These are phyloP conservation scores for Gardenia jasminoides DNA, from an alignment of 257 asterid genomes.

Conservation along the genomic window DNA sequence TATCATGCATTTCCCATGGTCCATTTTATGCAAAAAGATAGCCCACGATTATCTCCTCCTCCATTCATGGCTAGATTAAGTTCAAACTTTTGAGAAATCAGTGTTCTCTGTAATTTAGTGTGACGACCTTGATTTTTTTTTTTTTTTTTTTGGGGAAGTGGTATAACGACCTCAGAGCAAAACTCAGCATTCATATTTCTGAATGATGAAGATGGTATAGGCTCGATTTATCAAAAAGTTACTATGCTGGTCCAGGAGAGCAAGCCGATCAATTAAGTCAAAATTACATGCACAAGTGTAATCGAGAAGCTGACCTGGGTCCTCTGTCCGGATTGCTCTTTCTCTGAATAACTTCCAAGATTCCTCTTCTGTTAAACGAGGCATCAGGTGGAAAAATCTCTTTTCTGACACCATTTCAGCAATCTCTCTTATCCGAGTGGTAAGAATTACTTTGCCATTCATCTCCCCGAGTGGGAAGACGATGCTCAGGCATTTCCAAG, in stretches of 20 bases:
- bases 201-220: too few relatives aligned
- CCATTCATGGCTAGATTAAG: too few relatives aligned
- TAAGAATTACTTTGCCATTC: neutral
- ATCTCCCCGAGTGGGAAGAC: neutral
- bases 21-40: too few relatives aligned
- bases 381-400: neutral
- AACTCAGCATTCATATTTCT: too few relatives aligned
- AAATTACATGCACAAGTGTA: neutral
- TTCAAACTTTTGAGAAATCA: neutral
- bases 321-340: neutral
- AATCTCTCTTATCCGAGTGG: neutral
- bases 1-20: too few relatives aligned
- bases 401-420: neutral
- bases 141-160: too few relatives aligned
- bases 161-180: neutral
- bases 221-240: too few relatives aligned
- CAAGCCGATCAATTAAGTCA: neutral
- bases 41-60: too few relatives aligned
- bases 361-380: neutral
- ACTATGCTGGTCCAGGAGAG: neutral
- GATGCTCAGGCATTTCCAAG: neutral
- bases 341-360: neutral
- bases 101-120: neutral
- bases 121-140: too few relatives aligned
- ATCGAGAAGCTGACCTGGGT: neutral